Evolutionary conservation across 108 stramenopile species (phyloP), one percentile per base, ranked within the genome.

Genomic region (Skeletonema costatum): DNA sequence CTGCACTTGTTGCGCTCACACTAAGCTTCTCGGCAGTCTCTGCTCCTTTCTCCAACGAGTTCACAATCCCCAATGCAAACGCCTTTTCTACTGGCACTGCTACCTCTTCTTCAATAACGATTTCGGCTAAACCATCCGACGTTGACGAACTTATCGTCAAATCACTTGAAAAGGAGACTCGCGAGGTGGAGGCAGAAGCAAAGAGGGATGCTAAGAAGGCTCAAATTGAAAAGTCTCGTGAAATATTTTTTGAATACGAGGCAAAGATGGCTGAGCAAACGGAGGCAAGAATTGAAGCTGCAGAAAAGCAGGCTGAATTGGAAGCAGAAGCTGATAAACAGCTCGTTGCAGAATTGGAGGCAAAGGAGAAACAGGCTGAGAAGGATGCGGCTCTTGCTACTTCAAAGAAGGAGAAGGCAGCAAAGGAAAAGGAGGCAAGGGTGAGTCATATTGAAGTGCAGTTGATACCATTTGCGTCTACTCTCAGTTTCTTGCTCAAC

Each of bases 221-320:
- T 0, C 62, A 66, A 12, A 17, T 81, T 6, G 86, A 86, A 81
- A 74, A 60, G 29, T 59, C 58, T 2, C 68, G 78, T 6, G 78
- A 84, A 29, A 71, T 71, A 19, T 86, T 81, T 59, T 86, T 83
- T 42, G 83, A 86, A 39, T 86, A 86, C 51, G 86, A 86, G 29
- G 86, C 83, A 19, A 81, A 79, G 50, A 76, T 66, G 71, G 86
- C 86, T 36, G 82, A 78, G 30, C 69, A 84, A 61, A 35, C 68
- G 33, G 86, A 83, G 68, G 82, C 82, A 14, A 21, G 82, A 8
- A 84, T 86, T 46, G 82, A 81, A 64, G 83, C 75, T n/a, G 80
- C 68, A n/a, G 83, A 83, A 66, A 39, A 69, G 35, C 41, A 77
- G 38, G 68, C 71, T 36, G 60, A 69, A 38, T 13, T 64, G 32